Evolutionary conservation across 192 early-diverging fungal species (phyloP), one percentile per base, ranked within the genome.

Genomic region (Pilaira anomala): DNA sequence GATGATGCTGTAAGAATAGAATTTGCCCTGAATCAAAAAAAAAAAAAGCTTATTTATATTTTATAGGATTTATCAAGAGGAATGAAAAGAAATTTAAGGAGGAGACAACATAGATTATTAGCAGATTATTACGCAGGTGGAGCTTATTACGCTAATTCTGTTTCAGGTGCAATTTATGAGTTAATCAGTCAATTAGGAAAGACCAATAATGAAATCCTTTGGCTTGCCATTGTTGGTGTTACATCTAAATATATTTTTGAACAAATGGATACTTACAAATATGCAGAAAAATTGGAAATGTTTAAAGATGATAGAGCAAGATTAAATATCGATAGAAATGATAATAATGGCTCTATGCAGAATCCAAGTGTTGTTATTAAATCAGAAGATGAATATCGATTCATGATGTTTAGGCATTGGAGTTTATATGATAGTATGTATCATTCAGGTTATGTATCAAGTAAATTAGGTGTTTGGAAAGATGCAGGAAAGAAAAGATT

Each of bases 331-430:
- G 58, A 18, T 36, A 33, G 9, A 2, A 36, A 19, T 33, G 48
- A 59, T 3, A 39, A 59, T 4, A 50, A 63, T 25, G 14, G 25
- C 36, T 40, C 53, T 16, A 73, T 28, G 19, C 52, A 41, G 45
- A 71, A 77, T 12, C 79, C 88, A 14, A 80, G 89, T 52, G 66
- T 78, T 1, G 58, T 48, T 0, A 90, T 92, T 39, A 67, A 69
- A 19, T 82, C 78, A 60, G 79, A 80, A 2, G 83, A 88, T n/a
- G 96, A 98, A 72, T 90, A 93, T 39, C 76, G 85, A 42, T 85
- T 98, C 39, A 81, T 91, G 79, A 78, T 98, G 66, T 83, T 93
- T 21, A 78, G 93, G 39, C 96, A 98, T 65, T 98, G 96, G 96
- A 94, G 84, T 45, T 76, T 98, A 3, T 86, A 88, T 62, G 91